Evolutionary conservation across 495 filamentous ascomycete species (phyloP).

Genomic region (Aspergillus affinis): DNA sequence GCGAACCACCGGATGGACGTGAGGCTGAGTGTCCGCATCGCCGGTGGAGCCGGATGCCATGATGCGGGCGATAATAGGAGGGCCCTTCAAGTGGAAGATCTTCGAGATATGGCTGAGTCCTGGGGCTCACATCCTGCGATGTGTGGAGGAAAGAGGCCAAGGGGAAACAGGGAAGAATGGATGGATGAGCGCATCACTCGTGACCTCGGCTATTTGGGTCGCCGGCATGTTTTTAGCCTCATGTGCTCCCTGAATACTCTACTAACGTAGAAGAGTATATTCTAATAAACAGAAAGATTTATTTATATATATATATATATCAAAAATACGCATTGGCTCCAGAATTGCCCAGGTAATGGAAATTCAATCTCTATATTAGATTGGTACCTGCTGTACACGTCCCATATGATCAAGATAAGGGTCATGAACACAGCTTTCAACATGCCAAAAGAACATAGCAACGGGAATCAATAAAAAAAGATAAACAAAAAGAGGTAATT

Average conservation of each 20-base stretch:
- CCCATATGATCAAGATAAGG: not conserved
- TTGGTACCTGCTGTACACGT: not conserved
- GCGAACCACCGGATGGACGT: constrained; percentile 41
- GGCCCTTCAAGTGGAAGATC: not conserved
- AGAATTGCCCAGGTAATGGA: not conserved
- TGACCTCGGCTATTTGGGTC: constrained; percentile 25
- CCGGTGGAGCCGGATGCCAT: constrained; percentile 18
- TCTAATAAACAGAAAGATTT: too few relatives aligned
- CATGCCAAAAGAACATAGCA: constrained; percentile 1
- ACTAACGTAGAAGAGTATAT: too few relatives aligned
- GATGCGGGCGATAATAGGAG: constrained; percentile 1
- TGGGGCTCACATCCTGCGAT: not conserved
- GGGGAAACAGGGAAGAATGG: constrained; percentile 2
- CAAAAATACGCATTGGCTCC: not conserved
- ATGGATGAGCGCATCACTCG: constrained; percentile 15
- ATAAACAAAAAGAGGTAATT: constrained; percentile 8
- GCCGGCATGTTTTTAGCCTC: not conserved
- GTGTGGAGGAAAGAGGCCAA: constrained; percentile 2
- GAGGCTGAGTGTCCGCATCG: constrained; percentile 17
- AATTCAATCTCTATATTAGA: not conserved
- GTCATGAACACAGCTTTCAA: constrained; percentile 10
- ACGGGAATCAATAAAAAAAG: constrained; percentile 8
- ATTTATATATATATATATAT: too few relatives aligned
- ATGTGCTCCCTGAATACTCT: not conserved
- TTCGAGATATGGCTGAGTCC: not conserved